Percentiles rank a stretch among this genome's conserved stretches.
Conservation (phyloP, 345 rosid species). For the Dovyalis caffra region DNA sequence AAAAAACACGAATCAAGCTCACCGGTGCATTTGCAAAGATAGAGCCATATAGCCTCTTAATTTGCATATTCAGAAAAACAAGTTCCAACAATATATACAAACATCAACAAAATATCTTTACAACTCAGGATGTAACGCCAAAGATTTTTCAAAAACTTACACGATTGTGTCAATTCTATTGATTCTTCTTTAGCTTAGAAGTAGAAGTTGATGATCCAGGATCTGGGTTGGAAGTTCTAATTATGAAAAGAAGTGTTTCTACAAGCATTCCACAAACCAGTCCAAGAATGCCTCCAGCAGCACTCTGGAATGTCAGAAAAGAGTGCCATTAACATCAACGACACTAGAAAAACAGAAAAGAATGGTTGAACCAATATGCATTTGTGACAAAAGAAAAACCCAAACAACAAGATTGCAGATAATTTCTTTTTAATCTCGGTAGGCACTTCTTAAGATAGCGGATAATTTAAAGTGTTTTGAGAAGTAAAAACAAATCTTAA, state of each 20-base stretch:
- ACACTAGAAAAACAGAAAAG: background rate
- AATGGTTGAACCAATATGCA: background rate
- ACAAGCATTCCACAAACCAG: slow-evolving; percentile 85
- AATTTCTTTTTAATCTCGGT: background rate
- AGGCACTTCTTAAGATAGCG: background rate
- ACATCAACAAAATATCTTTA: background rate
- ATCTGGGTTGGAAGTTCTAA: slow-evolving; percentile 60
- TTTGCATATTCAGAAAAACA: too few species aligned
- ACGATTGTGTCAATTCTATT: slow-evolving; percentile 28
- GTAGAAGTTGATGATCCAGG: slow-evolving; percentile 31
- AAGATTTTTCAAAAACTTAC: background rate
- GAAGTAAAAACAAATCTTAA: background rate
- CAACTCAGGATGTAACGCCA: background rate
- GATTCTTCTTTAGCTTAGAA: slow-evolving; percentile 67
- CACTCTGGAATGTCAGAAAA: slow-evolving; percentile 48
- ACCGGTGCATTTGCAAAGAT: too few species aligned
- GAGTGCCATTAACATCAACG: background rate
- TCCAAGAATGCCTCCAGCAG: slow-evolving; percentile 94
- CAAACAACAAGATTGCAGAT: background rate
- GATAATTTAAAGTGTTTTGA: too few species aligned
- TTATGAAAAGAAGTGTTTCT: slow-evolving; percentile 83
- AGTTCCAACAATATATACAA: too few species aligned
- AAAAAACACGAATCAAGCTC: too few species aligned
- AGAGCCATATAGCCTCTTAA: too few species aligned
- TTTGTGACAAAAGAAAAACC: background rate